Percentiles rank a stretch among this genome's conserved stretches.
phyloP scores from a whole-genome alignment of 371 early-diverging fungal species.

The Mortierella sp. region DNA sequence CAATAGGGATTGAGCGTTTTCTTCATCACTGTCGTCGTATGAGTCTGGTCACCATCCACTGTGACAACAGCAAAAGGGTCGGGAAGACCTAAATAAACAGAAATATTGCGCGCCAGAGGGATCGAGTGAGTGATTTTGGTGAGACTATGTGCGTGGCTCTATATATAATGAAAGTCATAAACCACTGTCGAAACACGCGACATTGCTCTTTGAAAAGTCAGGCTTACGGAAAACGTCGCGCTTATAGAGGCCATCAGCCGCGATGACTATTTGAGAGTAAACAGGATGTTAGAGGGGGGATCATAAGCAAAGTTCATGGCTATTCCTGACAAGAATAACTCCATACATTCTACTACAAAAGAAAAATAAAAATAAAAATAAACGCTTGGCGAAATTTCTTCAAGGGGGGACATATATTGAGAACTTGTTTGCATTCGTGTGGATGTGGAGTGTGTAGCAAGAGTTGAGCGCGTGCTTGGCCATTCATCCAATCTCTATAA shows the following conservation, averaged over 20 bases:
- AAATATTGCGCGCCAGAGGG: background rate
- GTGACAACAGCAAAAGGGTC: conserved; percentile 94
- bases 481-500: too few species aligned
- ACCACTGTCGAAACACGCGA: background rate
- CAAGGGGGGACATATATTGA: background rate
- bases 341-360: background rate
- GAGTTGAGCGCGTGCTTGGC: background rate
- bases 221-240: conserved; percentile 91
- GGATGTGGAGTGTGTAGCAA: background rate
- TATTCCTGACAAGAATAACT: background rate
- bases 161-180: background rate
- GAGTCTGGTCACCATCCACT: conserved; percentile 88
- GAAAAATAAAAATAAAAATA: background rate
- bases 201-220: background rate
- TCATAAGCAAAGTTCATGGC: background rate
- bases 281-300: conserved; percentile 4
- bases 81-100: conserved; percentile 64
- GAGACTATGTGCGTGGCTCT: background rate
- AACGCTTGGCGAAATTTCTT: conserved; percentile 4
- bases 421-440: background rate
- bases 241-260: conserved; percentile 92
- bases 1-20: conserved; percentile 86
- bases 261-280: conserved; percentile 74
- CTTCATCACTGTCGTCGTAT: conserved; percentile 82
- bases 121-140: background rate